Evolutionary conservation across 2,329 filamentous ascomycete species (phyloP).

Genomic region (Peltaster fructicola): DNA sequence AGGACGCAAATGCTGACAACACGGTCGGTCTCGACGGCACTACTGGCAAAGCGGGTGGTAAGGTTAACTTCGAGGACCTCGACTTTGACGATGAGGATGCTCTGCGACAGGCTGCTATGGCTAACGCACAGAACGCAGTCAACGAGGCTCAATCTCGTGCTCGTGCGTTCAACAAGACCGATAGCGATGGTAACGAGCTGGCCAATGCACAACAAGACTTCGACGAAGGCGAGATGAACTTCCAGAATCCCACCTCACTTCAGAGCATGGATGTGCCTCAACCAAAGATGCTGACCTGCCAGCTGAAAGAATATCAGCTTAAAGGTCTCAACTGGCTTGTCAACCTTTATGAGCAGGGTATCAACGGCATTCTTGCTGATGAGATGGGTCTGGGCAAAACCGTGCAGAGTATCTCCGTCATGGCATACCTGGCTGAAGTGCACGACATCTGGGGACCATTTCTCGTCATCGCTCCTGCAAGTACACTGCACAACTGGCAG

Average conservation of each 20-base stretch:
- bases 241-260: constrained; percentile 92
- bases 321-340: constrained; percentile 99
- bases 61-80: constrained; percentile 83
- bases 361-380: constrained; percentile 96
- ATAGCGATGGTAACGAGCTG: constrained; percentile 37
- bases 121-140: constrained; percentile 90
- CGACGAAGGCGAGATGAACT: constrained; percentile 96
- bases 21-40: constrained; percentile 31
- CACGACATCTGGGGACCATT: constrained; percentile 98
- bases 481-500: constrained; percentile 97
- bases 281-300: constrained; percentile 79
- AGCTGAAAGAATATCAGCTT: constrained; percentile 95
- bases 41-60: constrained; percentile 36
- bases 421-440: constrained; percentile 93
- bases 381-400: constrained; percentile 99
- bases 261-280: constrained; percentile 90
- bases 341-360: constrained; percentile 96
- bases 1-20: constrained; percentile 23
- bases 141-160: constrained; percentile 88
- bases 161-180: constrained; percentile 67
- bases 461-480: constrained; percentile 87
- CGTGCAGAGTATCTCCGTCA: constrained; percentile 95
- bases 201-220: constrained; percentile 32
- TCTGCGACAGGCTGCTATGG: constrained; percentile 69
- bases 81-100: constrained; percentile 88